Percentiles rank a stretch among this genome's conserved stretches.
phyloP scores from a whole-genome alignment of 140 eudicot species.

The Ambrosia hybrid region DNA sequence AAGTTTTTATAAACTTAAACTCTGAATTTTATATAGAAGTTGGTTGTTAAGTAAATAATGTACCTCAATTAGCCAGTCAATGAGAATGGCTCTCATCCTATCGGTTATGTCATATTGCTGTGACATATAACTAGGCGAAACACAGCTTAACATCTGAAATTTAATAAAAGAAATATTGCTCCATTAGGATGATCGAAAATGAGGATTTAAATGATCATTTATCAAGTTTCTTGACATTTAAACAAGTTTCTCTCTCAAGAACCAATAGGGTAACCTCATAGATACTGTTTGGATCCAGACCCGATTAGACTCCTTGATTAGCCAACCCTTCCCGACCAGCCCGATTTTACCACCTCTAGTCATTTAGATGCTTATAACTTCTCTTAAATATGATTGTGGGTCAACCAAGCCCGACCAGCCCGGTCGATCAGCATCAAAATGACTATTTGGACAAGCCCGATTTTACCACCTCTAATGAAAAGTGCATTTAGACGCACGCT shows the following conservation, averaged over 20 bases:
- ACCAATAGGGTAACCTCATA: too few species aligned
- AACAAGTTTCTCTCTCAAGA: too few species aligned
- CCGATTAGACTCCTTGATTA: too few species aligned
- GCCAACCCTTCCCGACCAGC: too few species aligned
- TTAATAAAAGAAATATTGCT: too few species aligned
- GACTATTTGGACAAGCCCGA: background rate
- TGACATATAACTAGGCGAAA: conserved; percentile 63
- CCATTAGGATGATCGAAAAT: too few species aligned
- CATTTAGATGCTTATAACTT: too few species aligned
- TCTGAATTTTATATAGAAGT: background rate
- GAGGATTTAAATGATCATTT: too few species aligned
- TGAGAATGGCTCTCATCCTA: conserved; percentile 82
- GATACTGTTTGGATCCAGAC: background rate
- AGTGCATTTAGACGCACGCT: background rate
- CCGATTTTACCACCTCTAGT: background rate
- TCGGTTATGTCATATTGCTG: conserved; percentile 67
- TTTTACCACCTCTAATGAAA: conserved; percentile 2
- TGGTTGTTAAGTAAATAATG: background rate
- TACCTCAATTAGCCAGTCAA: conserved; percentile 98
- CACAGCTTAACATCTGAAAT: conserved; percentile 42
- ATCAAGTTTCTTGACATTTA: too few species aligned
- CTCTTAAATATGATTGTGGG: background rate
- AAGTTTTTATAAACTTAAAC: background rate
- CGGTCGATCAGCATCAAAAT: background rate
- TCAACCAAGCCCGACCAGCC: background rate